Base-by-base conservation (phyloP, 257 asterid species). In the Craterostigma plantagineum region DNA sequence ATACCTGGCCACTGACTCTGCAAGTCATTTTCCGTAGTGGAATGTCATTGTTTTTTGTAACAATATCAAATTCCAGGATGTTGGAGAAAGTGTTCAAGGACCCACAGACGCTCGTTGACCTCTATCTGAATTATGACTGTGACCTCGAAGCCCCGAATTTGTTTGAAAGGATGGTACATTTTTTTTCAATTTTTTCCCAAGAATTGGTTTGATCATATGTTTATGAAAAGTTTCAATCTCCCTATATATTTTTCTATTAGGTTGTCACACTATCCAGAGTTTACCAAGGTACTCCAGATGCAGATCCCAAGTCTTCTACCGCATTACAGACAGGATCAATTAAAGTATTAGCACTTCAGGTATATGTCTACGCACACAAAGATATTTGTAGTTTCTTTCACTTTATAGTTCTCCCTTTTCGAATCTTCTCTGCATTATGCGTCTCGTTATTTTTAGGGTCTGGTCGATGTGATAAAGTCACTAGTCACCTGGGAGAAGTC, bases 111-210 rank as follows among this genome's bases (percentile, higher is more conserved):
- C 86, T 90, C 65, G 91, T 90, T 34, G 99, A 83, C 75, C 73
- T 90, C 39, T 90, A 70, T 55, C 92, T 90, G 73, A 90, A 90
- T 65, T 90, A 90, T 62, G 99, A 90, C 55, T 90, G 99, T 75
- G 99, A 83, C 70, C 94, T 90, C 50, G 76, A 83, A 57, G 91
- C 96, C 30, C 91, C 99, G 34, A 90, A 90, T 67, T 71, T 90
- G 58, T 90, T 83, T 73, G 99, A 90, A 57, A 68, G 77, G 56
- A 80, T 69, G 86, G 99, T 83, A 56, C 54, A 33, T 45, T 66
- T 35, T 47, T 11, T 52, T 51, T 35, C 40, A 63, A 33, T 47
- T 11, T 52, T 51, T 46, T 40, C 44, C 23, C 51, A 34, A 33
- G n/a, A 35, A 42, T 14, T 66, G 35, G 50, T 42, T 55, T 30